phyloP scores from a whole-genome alignment of 78 protist genomes.

The Dictyostelium citrinum region DNA sequence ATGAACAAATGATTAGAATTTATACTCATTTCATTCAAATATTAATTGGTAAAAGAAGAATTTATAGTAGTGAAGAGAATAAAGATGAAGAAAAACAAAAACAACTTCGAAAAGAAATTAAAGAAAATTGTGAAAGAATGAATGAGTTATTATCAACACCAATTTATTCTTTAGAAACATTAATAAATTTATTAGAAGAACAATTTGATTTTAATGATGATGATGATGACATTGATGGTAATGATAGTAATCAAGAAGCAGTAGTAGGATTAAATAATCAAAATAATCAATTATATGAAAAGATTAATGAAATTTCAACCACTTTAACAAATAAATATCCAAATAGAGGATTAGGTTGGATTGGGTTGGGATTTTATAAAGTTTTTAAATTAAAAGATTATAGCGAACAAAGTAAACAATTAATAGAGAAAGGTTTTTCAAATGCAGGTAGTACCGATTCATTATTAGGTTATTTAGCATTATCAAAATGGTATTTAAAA shows the following conservation, averaged over 20 bases:
- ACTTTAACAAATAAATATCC: background rate
- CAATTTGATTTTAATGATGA: background rate
- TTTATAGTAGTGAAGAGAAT: background rate
- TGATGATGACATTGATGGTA: background rate
- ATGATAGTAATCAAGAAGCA: background rate
- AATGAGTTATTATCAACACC: background rate
- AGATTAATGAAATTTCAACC: background rate
- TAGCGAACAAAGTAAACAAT: background rate
- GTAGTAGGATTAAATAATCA: background rate
- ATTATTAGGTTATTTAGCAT: constrained; percentile 29
- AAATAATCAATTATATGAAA: background rate
- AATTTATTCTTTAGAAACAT: constrained; percentile 15
- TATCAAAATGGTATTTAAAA: constrained; percentile 17
- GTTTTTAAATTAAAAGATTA: background rate
- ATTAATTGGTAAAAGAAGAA: background rate
- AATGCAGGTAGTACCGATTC: background rate
- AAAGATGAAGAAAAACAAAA: background rate
- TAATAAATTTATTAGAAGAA: constrained; percentile 7
- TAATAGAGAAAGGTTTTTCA: constrained; percentile 30
- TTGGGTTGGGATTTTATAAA: constrained; percentile 19
- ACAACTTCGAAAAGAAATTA: background rate
- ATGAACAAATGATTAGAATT: background rate
- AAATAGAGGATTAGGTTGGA: constrained; percentile 21
- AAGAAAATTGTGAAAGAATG: constrained; percentile 16
- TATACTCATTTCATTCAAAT: constrained; percentile 25